phyloP scores from a whole-genome alignment of 2,329 filamentous ascomycete species.

The Coniochaeta sp. region DNA sequence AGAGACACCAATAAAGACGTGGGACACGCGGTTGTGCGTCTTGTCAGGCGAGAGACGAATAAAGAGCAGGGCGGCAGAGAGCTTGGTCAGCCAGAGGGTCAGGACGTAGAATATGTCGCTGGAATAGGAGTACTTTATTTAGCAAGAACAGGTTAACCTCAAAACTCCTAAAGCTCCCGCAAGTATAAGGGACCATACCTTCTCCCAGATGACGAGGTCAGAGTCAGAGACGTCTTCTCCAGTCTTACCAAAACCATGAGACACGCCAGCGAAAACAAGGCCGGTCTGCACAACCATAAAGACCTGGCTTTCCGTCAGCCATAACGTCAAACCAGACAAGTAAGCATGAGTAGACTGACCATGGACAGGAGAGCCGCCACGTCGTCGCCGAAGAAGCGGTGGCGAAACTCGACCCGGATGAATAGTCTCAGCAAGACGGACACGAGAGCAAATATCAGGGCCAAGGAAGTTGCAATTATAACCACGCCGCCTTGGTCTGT shows the following conservation, averaged over 20 bases:
- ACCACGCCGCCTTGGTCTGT: slow-evolving; percentile 31
- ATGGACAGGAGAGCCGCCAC: slow-evolving; percentile 21
- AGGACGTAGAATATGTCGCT: slow-evolving; percentile 34
- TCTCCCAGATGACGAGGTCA: slow-evolving; percentile 20
- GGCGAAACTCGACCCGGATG: slow-evolving; percentile 22
- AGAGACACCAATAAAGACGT: slow-evolving; percentile 24
- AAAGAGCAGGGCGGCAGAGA: slow-evolving; percentile 31
- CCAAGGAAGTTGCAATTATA: slow-evolving; percentile 27
- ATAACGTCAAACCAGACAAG: background rate
- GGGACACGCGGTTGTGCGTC: slow-evolving; percentile 26
- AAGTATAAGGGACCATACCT: slow-evolving; percentile 16
- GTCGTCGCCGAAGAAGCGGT: slow-evolving; percentile 24
- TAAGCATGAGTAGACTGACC: slow-evolving; percentile 5
- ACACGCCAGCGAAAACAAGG: slow-evolving; percentile 26
- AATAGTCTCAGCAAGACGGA: slow-evolving; percentile 30
- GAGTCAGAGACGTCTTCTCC: slow-evolving; percentile 12
- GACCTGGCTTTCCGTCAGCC: slow-evolving; percentile 13
- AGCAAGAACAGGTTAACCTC: background rate
- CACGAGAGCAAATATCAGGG: slow-evolving; percentile 27
- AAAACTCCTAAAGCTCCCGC: background rate
- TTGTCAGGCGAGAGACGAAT: slow-evolving; percentile 34
- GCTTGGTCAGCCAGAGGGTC: slow-evolving; percentile 33
- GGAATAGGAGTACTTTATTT: slow-evolving; percentile 23
- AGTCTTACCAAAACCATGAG: slow-evolving; percentile 29
- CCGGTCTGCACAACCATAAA: slow-evolving; percentile 26